Percentiles rank a stretch among this genome's conserved stretches.
phyloP scores from a whole-genome alignment of 345 rosid genomes.

The Ricinus communis region DNA sequence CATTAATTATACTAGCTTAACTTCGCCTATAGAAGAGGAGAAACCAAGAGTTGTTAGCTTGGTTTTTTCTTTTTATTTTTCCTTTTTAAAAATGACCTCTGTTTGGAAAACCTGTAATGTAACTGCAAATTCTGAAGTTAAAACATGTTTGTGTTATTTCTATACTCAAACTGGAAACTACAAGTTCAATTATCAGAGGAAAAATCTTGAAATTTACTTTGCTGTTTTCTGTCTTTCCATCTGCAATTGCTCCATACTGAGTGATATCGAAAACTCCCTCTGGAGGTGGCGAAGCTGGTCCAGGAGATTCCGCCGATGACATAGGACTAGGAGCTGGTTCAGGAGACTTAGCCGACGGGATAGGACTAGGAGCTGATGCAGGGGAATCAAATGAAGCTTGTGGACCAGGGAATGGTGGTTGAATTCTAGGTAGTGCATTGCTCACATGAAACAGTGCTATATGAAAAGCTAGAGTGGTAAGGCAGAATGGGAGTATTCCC shows the following conservation, averaged over 20 bases:
- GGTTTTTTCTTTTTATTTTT: too few relatives aligned
- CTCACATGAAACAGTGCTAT: background rate
- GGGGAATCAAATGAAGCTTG: conserved; percentile 7
- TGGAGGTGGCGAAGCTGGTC: too few relatives aligned
- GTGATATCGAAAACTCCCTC: conserved; percentile 36
- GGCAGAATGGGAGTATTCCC: background rate
- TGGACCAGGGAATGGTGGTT: background rate
- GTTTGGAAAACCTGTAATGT: too few relatives aligned
- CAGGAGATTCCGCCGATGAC: too few relatives aligned
- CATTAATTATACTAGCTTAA: too few relatives aligned
- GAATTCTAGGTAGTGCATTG: background rate
- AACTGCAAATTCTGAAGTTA: too few relatives aligned
- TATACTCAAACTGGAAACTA: too few relatives aligned
- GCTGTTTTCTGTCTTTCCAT: conserved; percentile 38
- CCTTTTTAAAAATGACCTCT: too few relatives aligned
- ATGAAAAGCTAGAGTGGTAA: background rate
- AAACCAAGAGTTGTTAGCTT: too few relatives aligned
- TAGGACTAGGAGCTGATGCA: background rate
- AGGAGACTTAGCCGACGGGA: conserved; percentile 7
- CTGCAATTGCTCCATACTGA: conserved; percentile 39
- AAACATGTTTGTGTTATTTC: too few relatives aligned
- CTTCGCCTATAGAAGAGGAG: too few relatives aligned
- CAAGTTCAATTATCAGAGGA: too few relatives aligned
- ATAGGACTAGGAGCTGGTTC: background rate
- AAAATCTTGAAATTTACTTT: conserved; percentile 7